Percentiles rank a stretch among this genome's conserved stretches.
phyloP scores from a whole-genome alignment of 75 land plant genomes.

The Cunninghamia lanceolata region DNA sequence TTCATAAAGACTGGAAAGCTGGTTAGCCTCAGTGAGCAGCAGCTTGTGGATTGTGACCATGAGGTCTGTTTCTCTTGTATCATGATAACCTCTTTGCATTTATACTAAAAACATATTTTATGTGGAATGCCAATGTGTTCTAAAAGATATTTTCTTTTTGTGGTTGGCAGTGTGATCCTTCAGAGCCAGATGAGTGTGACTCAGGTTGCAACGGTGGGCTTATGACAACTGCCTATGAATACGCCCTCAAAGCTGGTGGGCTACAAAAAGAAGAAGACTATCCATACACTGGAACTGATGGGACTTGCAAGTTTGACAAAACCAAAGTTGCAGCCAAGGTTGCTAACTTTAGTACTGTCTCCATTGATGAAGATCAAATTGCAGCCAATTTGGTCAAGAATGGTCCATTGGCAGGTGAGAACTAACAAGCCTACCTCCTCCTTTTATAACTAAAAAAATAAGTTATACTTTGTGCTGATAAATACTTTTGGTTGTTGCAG shows the following conservation, averaged over 20 bases:
- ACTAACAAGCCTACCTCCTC: too few relatives aligned
- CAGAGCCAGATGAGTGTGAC: conserved; percentile 47
- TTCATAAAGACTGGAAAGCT: conserved; percentile 65
- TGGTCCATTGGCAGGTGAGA: conserved; percentile 64
- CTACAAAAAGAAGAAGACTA: conserved; percentile 54
- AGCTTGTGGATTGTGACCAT: conserved; percentile 75
- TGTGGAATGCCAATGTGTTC: too few relatives aligned
- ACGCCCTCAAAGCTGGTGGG: conserved; percentile 58
- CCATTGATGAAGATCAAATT: conserved; percentile 66
- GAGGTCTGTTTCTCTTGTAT: conserved; percentile 30
- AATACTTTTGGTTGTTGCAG: conserved; percentile 22
- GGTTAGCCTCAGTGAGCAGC: conserved; percentile 68
- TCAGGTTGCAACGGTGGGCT: conserved; percentile 67
- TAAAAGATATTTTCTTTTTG: background rate
- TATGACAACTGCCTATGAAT: conserved; percentile 69
- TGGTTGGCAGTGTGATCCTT: conserved; percentile 46
- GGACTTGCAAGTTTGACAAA: conserved; percentile 48
- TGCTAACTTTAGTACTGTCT: conserved; percentile 46
- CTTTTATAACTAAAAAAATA: background rate
- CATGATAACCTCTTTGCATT: too few relatives aligned
- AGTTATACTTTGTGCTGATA: background rate
- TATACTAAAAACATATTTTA: too few relatives aligned
- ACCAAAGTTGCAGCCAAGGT: conserved; percentile 53
- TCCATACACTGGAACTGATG: conserved; percentile 55
- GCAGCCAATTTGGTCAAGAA: conserved; percentile 57